These are phyloP conservation scores for Acorus calamus DNA, from an alignment of 106 monocot species.

Conservation along the genomic window DNA sequence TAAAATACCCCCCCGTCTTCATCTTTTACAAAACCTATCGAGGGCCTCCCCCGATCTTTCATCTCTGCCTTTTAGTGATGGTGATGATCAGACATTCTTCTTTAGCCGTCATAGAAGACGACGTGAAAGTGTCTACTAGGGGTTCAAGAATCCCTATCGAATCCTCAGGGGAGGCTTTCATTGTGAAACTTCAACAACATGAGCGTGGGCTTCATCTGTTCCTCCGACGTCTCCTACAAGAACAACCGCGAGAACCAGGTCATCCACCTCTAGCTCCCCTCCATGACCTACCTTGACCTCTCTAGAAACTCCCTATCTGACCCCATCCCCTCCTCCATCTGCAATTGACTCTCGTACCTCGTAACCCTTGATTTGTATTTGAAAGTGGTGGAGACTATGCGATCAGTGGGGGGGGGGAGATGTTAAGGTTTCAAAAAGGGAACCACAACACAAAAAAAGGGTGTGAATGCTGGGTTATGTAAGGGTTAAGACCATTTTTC, in stretches of 20 bases:
- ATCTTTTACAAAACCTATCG: too few relatives aligned
- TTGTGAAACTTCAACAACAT: slow-evolving; percentile 31
- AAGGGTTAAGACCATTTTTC: too few relatives aligned
- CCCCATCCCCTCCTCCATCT: slow-evolving; percentile 33
- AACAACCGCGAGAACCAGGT: slow-evolving; percentile 55
- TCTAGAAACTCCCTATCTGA: slow-evolving; percentile 37
- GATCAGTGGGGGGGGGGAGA: too few relatives aligned
- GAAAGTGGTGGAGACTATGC: too few relatives aligned
- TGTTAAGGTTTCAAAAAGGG: too few relatives aligned
- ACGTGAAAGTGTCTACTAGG: slow-evolving; percentile 32
- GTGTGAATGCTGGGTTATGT: too few relatives aligned
- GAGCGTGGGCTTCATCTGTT: slow-evolving; percentile 23
- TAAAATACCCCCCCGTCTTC: too few relatives aligned
- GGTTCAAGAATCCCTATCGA: slow-evolving; percentile 4
- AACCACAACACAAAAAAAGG: too few relatives aligned
- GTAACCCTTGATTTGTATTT: slow-evolving; percentile 20
- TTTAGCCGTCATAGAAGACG: slow-evolving; percentile 17
- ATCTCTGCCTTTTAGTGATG: too few relatives aligned
- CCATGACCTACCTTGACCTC: slow-evolving; percentile 32
- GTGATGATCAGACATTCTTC: too few relatives aligned
- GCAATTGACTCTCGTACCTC: slow-evolving; percentile 51
- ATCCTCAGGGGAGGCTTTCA: not conserved
- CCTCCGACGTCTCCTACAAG: slow-evolving; percentile 43
- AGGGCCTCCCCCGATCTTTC: too few relatives aligned
- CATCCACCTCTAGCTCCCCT: slow-evolving; percentile 17